Percentiles rank a stretch among this genome's conserved stretches.
These are phyloP conservation scores for Leccinum olivaceopallidum DNA, from an alignment of 768 basidiomycete species.

Conservation along the genomic window DNA sequence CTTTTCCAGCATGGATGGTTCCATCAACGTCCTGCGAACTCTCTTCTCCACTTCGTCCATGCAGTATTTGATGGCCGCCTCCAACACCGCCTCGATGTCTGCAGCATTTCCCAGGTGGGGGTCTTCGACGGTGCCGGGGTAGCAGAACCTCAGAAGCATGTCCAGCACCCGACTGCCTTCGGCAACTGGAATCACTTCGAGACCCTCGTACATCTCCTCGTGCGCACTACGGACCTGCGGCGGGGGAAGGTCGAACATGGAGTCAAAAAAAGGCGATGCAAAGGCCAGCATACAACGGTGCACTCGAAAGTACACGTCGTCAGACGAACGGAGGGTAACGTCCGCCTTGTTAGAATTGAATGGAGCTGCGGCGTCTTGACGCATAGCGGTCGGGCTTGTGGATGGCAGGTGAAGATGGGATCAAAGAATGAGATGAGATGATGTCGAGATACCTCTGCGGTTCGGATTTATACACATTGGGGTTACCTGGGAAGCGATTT, in stretches of 20 bases:
- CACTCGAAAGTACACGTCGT: slow-evolving; percentile 31
- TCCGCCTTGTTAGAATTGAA: slow-evolving; percentile 51
- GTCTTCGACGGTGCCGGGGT: slow-evolving; percentile 31
- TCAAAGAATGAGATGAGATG: neutral
- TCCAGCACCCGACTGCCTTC: slow-evolving; percentile 32
- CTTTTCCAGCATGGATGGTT: slow-evolving; percentile 26
- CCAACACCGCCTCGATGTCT: slow-evolving; percentile 27
- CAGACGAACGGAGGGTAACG: slow-evolving; percentile 52
- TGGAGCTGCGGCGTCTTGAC: slow-evolving; percentile 32
- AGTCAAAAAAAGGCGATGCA: slow-evolving; percentile 33
- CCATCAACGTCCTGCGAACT: slow-evolving; percentile 29
- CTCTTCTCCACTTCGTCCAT: slow-evolving; percentile 30
- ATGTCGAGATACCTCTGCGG: neutral
- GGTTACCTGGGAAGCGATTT: neutral
- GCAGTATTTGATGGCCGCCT: slow-evolving; percentile 32
- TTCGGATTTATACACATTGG: slow-evolving; percentile 14
- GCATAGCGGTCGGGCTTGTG: slow-evolving; percentile 15
- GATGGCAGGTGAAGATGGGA: neutral
- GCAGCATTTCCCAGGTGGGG: slow-evolving; percentile 17
- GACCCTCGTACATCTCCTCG: slow-evolving; percentile 16
- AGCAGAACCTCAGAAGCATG: slow-evolving; percentile 36
- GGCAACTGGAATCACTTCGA: slow-evolving; percentile 31
- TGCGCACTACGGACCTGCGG: slow-evolving; percentile 7
- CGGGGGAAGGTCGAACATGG: slow-evolving; percentile 35
- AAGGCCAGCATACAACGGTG: slow-evolving; percentile 28